phyloP scores from a whole-genome alignment of 495 filamentous ascomycete genomes.

The Cryomyces minteri region DNA sequence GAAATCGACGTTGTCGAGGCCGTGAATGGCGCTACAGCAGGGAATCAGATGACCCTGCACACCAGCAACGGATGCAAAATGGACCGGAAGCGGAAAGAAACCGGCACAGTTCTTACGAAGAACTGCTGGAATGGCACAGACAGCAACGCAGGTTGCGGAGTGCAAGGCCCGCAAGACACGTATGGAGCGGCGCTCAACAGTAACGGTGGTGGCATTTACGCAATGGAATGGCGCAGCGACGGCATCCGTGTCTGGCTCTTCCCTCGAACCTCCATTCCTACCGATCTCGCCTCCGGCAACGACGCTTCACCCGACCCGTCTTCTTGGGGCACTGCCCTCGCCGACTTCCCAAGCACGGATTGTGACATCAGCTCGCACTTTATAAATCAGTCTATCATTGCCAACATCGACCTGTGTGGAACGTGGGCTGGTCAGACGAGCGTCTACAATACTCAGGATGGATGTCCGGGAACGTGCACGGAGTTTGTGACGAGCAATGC shows the following conservation, averaged over 20 bases:
- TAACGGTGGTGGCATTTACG: constrained; percentile 32
- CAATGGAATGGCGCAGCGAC: constrained; percentile 25
- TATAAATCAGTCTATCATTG: constrained; percentile 31
- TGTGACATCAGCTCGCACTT: constrained; percentile 30
- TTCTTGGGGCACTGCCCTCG: constrained; percentile 26
- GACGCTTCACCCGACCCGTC: constrained; percentile 24
- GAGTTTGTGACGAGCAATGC: constrained; percentile 25
- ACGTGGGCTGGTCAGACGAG: constrained; percentile 17
- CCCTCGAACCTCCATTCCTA: constrained; percentile 21
- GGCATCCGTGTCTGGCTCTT: constrained; percentile 34
- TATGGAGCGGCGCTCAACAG: constrained; percentile 26
- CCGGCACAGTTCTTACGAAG: constrained; percentile 13
- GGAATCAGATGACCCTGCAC: constrained; percentile 29
- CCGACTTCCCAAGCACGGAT: constrained; percentile 32
- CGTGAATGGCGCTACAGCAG: constrained; percentile 25
- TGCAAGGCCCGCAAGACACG: constrained; percentile 17
- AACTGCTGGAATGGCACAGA: constrained; percentile 22
- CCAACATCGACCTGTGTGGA: constrained; percentile 33
- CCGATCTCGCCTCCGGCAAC: constrained; percentile 4
- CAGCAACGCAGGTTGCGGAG: constrained; percentile 27
- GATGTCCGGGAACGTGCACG: constrained; percentile 26
- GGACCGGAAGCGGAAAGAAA: constrained; percentile 22
- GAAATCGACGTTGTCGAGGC: constrained; percentile 33
- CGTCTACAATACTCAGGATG: constrained; percentile 23
- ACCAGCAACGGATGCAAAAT: constrained; percentile 26